Percentiles rank a stretch among this genome's conserved stretches.
Evolutionary conservation across 805 yeast genomes (phyloP).

Genomic region (Schwanniomyces pseudopolymorphus): DNA sequence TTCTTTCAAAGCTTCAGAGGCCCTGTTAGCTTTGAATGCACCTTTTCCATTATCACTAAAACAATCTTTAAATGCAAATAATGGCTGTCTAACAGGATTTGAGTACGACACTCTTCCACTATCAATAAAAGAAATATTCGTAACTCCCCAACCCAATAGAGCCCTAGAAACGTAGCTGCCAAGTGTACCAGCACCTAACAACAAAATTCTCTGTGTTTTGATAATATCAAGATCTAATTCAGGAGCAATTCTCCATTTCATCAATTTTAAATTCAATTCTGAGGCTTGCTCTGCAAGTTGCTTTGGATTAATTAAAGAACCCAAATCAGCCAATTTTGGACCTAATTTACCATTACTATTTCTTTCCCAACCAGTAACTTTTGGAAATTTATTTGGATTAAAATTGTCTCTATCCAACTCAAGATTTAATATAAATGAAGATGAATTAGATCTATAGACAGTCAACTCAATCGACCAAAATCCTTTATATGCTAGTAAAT

Average conservation of each 20-base stretch:
- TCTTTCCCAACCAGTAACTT: conserved; percentile 87
- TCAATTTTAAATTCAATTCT: conserved; percentile 82
- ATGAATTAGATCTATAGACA: conserved; percentile 21
- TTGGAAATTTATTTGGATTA: conserved; percentile 25
- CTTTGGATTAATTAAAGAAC: conserved; percentile 75
- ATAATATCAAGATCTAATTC: conserved; percentile 67
- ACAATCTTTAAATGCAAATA: conserved; percentile 81
- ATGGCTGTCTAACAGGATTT: conserved; percentile 93
- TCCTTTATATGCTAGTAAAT: conserved; percentile 37
- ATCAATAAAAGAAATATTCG: conserved; percentile 84
- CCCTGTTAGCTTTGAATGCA: conserved; percentile 69
- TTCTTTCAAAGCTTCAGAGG: conserved; percentile 67
- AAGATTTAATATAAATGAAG: conserved; percentile 17
- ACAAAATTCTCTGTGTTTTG: conserved; percentile 58
- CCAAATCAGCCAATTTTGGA: conserved; percentile 83
- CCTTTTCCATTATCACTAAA: conserved; percentile 62
- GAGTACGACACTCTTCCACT: conserved; percentile 86
- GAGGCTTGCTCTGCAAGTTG: conserved; percentile 89
- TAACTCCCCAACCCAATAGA: conserved; percentile 92
- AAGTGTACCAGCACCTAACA: conserved; percentile 95
- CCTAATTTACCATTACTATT: conserved; percentile 68
- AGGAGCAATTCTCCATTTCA: conserved; percentile 97
- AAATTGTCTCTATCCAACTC: conserved; percentile 9
- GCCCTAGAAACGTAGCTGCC: conserved; percentile 90
- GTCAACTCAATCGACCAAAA: conserved; percentile 17